Conservation (phyloP, 768 basidiomycete genomes). For the Multifurca ochricompacta region DNA sequence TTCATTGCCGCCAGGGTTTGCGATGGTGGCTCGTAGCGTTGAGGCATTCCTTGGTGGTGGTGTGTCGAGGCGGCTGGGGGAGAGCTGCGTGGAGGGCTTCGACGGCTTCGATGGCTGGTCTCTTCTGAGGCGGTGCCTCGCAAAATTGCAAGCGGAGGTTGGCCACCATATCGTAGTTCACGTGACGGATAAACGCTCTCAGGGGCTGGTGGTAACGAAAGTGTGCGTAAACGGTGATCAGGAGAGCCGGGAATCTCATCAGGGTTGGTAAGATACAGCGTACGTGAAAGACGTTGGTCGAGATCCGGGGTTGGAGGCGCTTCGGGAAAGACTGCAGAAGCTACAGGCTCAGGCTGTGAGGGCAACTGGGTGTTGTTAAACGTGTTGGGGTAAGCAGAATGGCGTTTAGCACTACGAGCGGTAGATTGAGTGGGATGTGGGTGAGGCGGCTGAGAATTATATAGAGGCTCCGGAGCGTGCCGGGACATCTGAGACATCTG, state of each 20-base stretch:
- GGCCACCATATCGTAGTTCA: not conserved
- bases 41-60: not conserved
- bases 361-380: not conserved
- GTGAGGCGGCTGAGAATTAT: not conserved
- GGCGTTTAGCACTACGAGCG: not conserved
- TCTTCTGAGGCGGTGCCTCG: not conserved
- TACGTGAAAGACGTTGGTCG: constrained; percentile 3
- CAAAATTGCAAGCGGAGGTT: not conserved
- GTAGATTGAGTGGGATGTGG: not conserved
- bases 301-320: not conserved
- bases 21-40: constrained; percentile 16
- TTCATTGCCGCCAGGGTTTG: constrained; percentile 12
- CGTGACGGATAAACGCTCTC: not conserved
- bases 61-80: not conserved
- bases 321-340: not conserved
- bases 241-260: not conserved
- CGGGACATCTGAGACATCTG: not conserved
- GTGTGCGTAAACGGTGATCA: not conserved
- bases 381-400: not conserved
- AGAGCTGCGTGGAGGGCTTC: not conserved
- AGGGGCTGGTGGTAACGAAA: not conserved
- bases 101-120: no score
- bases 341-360: not conserved
- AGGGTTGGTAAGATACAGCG: constrained; percentile 18
- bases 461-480: not conserved